These are phyloP conservation scores for Pyronema domesticum DNA, from an alignment of 495 filamentous ascomycete genomes.

Conservation along the genomic window DNA sequence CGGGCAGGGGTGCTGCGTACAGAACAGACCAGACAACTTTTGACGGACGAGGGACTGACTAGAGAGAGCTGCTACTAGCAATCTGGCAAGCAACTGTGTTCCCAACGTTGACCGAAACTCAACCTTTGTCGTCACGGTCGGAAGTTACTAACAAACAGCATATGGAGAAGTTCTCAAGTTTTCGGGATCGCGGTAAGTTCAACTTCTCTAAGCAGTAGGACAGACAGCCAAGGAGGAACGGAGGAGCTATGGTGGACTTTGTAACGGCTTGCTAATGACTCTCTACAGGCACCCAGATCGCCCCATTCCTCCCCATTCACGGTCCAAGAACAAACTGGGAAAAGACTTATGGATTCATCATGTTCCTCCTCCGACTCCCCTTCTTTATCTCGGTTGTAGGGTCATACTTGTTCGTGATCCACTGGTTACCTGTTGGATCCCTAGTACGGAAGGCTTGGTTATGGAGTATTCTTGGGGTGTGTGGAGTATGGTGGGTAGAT, in stretches of 20 bases:
- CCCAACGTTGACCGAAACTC: too few species aligned
- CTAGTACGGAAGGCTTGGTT: slow-evolving; percentile 61
- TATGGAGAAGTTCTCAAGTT: slow-evolving; percentile 98
- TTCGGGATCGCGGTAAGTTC: slow-evolving; percentile 67
- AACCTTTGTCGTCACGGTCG: too few species aligned
- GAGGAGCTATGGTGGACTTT: slow-evolving; percentile 4
- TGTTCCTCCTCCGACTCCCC: slow-evolving; percentile 68
- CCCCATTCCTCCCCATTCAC: slow-evolving; percentile 75
- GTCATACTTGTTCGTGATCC: slow-evolving; percentile 62
- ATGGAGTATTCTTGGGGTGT: slow-evolving; percentile 70
- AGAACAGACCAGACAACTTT: slow-evolving; percentile 57
- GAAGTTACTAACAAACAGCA: too few species aligned
- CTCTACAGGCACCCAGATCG: slow-evolving; percentile 70
- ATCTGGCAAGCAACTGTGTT: too few species aligned
- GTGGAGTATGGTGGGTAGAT: slow-evolving; percentile 95
- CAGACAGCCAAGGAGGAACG: neutral
- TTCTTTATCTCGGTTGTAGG: slow-evolving; percentile 49
- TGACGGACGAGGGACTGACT: slow-evolving; percentile 10
- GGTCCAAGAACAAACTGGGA: slow-evolving; percentile 40
- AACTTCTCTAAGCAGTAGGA: neutral
- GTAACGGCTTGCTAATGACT: neutral
- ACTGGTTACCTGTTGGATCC: slow-evolving; percentile 71
- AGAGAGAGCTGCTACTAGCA: too few species aligned
- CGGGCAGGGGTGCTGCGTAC: neutral
- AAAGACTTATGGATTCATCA: slow-evolving; percentile 44